Percentiles rank a stretch among this genome's conserved stretches.
These are phyloP conservation scores for Oryza brachyantha DNA, from an alignment of 176 grass and related monocot genomes.

Conservation along the genomic window DNA sequence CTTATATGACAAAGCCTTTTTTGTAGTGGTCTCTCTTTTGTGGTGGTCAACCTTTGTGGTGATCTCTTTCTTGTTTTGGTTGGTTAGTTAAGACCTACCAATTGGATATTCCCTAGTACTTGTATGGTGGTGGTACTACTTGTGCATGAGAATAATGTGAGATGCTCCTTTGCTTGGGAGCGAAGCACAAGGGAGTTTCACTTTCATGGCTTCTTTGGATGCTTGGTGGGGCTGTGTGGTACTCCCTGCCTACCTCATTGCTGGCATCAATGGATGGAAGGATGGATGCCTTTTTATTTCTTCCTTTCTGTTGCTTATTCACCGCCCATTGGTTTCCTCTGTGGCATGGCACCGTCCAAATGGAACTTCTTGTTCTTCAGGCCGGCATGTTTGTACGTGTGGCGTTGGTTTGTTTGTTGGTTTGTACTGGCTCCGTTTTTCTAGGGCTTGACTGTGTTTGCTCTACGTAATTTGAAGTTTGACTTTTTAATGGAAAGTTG, in stretches of 20 bases:
- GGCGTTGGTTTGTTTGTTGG: not conserved
- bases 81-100: not conserved
- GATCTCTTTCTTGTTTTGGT: not conserved
- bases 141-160: not conserved
- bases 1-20: not conserved
- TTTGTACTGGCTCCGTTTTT: not conserved
- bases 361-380: not conserved
- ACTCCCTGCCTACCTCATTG: not conserved
- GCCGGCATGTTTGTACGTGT: not conserved
- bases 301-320: not conserved
- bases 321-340: not conserved
- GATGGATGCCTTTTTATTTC: not conserved
- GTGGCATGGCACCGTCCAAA: not conserved
- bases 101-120: not conserved
- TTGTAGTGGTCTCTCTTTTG: not conserved
- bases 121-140: not conserved
- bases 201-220: not conserved
- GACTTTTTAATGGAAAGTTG: not conserved
- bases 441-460: not conserved
- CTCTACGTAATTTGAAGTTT: not conserved
- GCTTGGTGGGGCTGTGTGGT: not conserved
- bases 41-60: not conserved
- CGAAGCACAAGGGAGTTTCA: not conserved
- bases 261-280: not conserved
- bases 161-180: not conserved